Evolutionary conservation across 208 protist genomes (phyloP), one percentile per base, ranked within the genome.

Genomic region (Trypanosoma theileri): DNA sequence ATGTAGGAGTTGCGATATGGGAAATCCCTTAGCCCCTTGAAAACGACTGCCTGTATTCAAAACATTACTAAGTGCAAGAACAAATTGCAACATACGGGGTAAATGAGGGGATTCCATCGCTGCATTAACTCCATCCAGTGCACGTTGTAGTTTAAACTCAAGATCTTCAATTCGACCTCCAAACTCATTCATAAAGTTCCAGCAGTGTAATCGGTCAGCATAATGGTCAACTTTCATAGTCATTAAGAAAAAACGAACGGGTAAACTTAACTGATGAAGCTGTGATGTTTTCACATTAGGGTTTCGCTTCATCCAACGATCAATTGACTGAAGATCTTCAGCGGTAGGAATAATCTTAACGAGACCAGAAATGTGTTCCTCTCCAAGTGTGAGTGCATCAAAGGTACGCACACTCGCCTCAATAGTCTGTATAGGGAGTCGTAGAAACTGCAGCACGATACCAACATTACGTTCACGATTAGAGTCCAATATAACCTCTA

Each of bases 231-330:
- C 86, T 55, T 64, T 73, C 63, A 71, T 59, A 24, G 82, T 88
- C 89, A 94, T 94, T 19, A 94, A 45, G 44, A 92, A 88, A 62
- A 92, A 94, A 0, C 81, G 81, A 17, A 90, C 84, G 0, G 86
- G 59, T 10, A 76, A 28, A 11, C 75, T 77, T 21, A 89, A 67
- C 55, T 81, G 65, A 58, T 86, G 84, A 40, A 82, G 63, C 58
- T 90, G 75, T 59, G 66, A 66, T 9, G 53, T 67, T 26, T n/a
- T 57, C 57, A 40, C 86, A 73, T 59, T 88, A 70, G 54, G 61
- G 66, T 69, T 67, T 62, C 59, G 67, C 22, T 58, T 48, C 35
- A 75, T 59, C 28, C 82, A 82, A 24, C 58, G 58, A 10, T 80
- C 71, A 62, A 92, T 86, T 8, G 69, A 66, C 60, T 71, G 69